These are phyloP conservation scores for Amoebophrya sp. DNA, from an alignment of 169 alveolate genomes.

Conservation along the genomic window DNA sequence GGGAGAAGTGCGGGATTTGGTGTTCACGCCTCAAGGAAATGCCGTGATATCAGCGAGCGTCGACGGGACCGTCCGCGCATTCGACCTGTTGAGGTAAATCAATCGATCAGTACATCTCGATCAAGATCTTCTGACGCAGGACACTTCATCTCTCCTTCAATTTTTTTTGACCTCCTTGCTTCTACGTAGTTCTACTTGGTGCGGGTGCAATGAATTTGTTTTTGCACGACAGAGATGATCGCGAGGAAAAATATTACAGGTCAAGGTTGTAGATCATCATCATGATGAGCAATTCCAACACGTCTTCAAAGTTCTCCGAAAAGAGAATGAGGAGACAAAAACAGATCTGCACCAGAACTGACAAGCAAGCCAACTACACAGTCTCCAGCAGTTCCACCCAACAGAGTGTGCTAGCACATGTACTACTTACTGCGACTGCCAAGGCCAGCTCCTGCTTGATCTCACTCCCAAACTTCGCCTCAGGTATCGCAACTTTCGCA, in stretches of 20 bases:
- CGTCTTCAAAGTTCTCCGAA: neutral
- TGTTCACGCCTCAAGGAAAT: constrained; percentile 79
- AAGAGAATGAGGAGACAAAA: neutral
- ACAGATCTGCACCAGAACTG: constrained; percentile 18
- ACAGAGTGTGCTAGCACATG: neutral
- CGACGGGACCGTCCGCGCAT: constrained; percentile 97
- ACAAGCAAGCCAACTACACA: constrained; percentile 13
- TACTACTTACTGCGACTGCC: neutral
- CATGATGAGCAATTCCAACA: no score
- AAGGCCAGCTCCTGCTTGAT: no score
- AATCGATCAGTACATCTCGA: constrained; percentile 72
- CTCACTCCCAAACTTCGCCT: neutral
- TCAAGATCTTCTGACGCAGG: constrained; percentile 19
- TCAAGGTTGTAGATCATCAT: no score
- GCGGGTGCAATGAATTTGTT: no score
- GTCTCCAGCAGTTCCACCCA: neutral
- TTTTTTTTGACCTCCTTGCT: no score
- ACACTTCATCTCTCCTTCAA: no score
- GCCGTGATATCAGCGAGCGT: constrained; percentile 84
- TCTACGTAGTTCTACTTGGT: no score
- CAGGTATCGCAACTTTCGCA: constrained; percentile 24
- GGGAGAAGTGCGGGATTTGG: constrained; percentile 75
- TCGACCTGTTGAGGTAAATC: constrained; percentile 77
- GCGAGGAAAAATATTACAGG: no score
- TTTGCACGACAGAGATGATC: no score